Base-by-base conservation (phyloP, 148 eudicot species). In the Fagopyrum homotropicum region DNA sequence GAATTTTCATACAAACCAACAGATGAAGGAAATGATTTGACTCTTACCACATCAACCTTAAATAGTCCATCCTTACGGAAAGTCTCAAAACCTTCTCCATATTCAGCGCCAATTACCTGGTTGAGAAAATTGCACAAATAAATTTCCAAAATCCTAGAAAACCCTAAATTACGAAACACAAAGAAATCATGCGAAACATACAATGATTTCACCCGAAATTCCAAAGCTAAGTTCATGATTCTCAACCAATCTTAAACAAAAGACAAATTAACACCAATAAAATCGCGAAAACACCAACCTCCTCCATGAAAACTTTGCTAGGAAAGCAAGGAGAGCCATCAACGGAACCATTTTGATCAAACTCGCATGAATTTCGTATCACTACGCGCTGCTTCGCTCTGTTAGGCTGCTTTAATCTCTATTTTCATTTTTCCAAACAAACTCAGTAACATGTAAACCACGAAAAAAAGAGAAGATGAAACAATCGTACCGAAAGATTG, bases 71-170 rank as follows among this genome's bases (percentile, higher is more conserved):
- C 93, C 44, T 84, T 82, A 82, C 98, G 91, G 76, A 93, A 93
- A 51, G 97, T 93, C 85, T 93, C 98, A 72, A 93, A 93, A 75
- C 95, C 97, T 87, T 93, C 97, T 55, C 98, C 98, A 81, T 93
- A 93, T 88, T 93, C 98, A 82, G 97, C 98, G 76, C 98, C 98
- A 85, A 93, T 91, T 61, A 88, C 94, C 98, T 93, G 75, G 69
- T 9, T 40, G 9, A 12, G 46, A 43, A 15, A 35, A 40, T 22
- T 40, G 15, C 71, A 2, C 4, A 14, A 66, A 6, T 14, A 40
- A 40, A 64, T 60, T 35, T 29, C 9, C 78, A 63, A 69, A 71
- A 76, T 30, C 49, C 35, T 5, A 48, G 1, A 51, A 57, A 29
- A 14, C 17, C 22, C 56, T n/a, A 50, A 48, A 75, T 12, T 29